Base-by-base conservation (phyloP, 2,329 filamentous ascomycete genomes). In the Mycosphaerelloides madeirae region DNA sequence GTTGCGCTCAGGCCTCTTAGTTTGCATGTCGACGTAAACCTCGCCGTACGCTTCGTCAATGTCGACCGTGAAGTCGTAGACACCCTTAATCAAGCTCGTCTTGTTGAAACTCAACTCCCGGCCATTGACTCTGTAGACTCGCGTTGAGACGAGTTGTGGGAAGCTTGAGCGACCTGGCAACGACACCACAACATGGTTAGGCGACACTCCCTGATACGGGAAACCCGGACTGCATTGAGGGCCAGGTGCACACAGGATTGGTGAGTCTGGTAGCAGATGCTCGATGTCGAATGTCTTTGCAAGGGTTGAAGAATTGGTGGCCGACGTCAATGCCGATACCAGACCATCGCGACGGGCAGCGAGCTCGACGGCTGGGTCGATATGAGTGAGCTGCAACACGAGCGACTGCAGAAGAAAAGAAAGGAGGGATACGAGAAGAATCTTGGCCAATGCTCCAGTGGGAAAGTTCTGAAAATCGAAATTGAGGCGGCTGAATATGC, bases 181-280 rank as follows among this genome's bases (percentile, higher is more conserved):
- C 3, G 61, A 59, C 12, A 64, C 34, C 6, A 64, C 41, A n/a
- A 62, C 44, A 42, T 55, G 50, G 22, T 63, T 60, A 3, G 55
- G 51, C 12, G 29, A 11, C 3, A 53, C 28, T 16, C 32, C 43
- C 28, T 58, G 54, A 31, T 18, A 46, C 8, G 14, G 45, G 46
- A 1, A 52, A 38, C n/a, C n/a, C n/a, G n/a, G n/a, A n/a, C 2
- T 5, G 22, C 34, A 37, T 3, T 20, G 15, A 4, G 18, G 3
- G 16, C 22, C 19, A 5, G 34, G 16, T 13, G 6, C 14, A 25
- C 22, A 25, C 22, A 9, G 22, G 9, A 25, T 25, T 5, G 5
- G 6, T 25, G 22, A 35, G 9, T 34, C 15, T 8, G 60, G 58
- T n/a, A 63, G 46, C 16, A 64, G 46, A 29, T 61, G 54, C 19